These are phyloP conservation scores for Raphanus hybrid DNA, from an alignment of 441 rosid genomes.

Conservation along the genomic window DNA sequence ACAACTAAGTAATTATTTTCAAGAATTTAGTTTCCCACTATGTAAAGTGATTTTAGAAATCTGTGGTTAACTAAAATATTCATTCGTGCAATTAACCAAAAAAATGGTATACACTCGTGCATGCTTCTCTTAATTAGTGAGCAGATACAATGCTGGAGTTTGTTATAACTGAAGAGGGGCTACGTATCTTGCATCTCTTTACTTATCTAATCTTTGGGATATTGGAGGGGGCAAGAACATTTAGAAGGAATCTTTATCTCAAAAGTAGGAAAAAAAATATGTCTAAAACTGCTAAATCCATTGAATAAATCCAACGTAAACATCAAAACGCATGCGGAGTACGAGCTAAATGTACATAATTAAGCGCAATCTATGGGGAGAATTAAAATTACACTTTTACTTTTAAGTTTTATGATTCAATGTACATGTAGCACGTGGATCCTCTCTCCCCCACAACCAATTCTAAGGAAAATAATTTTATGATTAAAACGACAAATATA, in stretches of 20 bases:
- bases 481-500: too few species aligned
- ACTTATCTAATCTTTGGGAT: constrained; percentile 35
- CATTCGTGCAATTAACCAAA: constrained; percentile 30
- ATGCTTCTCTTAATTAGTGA: constrained; percentile 25
- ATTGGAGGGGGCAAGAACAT: constrained; percentile 35
- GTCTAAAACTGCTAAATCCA: constrained; percentile 29
- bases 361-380: constrained; percentile 39
- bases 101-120: constrained; percentile 27
- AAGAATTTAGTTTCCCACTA: not conserved
- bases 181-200: constrained; percentile 21
- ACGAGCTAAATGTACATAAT: constrained; percentile 21
- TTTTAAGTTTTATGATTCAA: constrained; percentile 31
- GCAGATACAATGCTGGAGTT: constrained; percentile 32
- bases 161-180: constrained; percentile 1
- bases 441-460: constrained; percentile 32
- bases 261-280: constrained; percentile 7
- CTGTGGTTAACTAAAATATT: constrained; percentile 3
- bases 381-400: constrained; percentile 23
- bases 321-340: constrained; percentile 40
- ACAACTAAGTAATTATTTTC: not conserved
- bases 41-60: constrained; percentile 17
- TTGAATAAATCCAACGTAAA: constrained; percentile 37
- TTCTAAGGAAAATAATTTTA: not conserved
- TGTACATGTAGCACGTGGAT: constrained; percentile 41
- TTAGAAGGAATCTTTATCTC: constrained; percentile 37